Conservation (phyloP, 495 filamentous ascomycete species). For the Cetradonia linearis region DNA sequence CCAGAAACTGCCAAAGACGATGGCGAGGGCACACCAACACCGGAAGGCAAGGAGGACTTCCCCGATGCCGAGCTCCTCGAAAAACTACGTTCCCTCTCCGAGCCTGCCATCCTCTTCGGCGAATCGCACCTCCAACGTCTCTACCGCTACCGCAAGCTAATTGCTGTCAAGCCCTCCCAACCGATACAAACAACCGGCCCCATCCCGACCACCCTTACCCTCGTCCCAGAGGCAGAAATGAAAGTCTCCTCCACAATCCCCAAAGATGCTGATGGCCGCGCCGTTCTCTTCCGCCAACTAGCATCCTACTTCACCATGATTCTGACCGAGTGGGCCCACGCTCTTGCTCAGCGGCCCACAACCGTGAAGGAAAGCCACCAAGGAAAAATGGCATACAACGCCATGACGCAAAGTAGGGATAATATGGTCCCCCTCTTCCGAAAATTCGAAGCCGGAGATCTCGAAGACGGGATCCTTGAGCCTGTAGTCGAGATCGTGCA, state of each 20-base stretch:
- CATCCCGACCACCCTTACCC: slow-evolving; percentile 60
- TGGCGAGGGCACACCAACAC: slow-evolving; percentile 32
- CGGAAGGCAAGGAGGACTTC: slow-evolving; percentile 53
- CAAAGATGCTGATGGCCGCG: slow-evolving; percentile 39
- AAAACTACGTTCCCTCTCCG: slow-evolving; percentile 57
- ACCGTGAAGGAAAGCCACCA: slow-evolving; percentile 61
- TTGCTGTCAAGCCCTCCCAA: slow-evolving; percentile 35
- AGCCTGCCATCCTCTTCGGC: slow-evolving; percentile 71
- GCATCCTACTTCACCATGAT: slow-evolving; percentile 91
- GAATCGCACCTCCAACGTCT: slow-evolving; percentile 64
- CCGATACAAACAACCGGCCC: slow-evolving; percentile 47
- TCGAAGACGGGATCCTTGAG: slow-evolving; percentile 68
- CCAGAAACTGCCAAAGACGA: slow-evolving; percentile 34
- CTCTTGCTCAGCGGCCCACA: slow-evolving; percentile 55
- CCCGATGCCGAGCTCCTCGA: slow-evolving; percentile 56
- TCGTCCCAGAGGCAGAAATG: slow-evolving; percentile 79
- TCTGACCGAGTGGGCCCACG: slow-evolving; percentile 72
- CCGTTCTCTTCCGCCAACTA: slow-evolving; percentile 74
- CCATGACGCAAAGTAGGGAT: slow-evolving; percentile 70
- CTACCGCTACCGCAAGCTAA: slow-evolving; percentile 55
- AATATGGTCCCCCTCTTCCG: slow-evolving; percentile 87
- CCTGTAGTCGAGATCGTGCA: slow-evolving; percentile 89
- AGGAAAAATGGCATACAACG: slow-evolving; percentile 63
- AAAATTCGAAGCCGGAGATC: slow-evolving; percentile 67
- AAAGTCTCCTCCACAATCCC: slow-evolving; percentile 57